Evolutionary conservation across 2,329 filamentous ascomycete genomes (phyloP).

Genomic region (Bipolaris victoriae): DNA sequence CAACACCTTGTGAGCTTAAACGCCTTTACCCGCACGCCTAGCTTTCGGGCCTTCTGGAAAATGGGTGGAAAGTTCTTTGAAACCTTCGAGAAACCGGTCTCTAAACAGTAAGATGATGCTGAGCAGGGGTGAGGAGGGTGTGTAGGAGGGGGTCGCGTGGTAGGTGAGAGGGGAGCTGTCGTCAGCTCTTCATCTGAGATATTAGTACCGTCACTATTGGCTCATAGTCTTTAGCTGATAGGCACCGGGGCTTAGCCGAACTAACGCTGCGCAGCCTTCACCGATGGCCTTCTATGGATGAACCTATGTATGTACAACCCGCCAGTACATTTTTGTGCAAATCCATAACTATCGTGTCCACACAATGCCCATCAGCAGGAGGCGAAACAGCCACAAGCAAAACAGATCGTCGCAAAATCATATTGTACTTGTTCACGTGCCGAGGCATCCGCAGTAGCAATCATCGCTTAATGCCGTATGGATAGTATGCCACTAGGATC

Average conservation of each 20-base stretch:
- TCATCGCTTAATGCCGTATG: background rate
- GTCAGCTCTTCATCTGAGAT: background rate
- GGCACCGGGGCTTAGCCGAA: constrained; percentile 3
- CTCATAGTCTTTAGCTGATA: background rate
- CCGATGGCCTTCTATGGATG: background rate
- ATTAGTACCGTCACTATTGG: constrained; percentile 1
- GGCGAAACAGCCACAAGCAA: constrained; percentile 1
- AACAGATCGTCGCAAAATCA: background rate
- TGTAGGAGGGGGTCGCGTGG: background rate
- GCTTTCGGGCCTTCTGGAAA: constrained; percentile 15
- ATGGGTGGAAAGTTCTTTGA: constrained; percentile 3
- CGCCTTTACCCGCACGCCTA: constrained; percentile 11
- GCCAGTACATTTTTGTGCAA: background rate
- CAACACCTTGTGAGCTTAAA: constrained; percentile 5
- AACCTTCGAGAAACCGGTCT: constrained; percentile 6
- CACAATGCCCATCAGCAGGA: background rate
- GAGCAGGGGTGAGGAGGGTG: background rate
- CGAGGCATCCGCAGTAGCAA: background rate
- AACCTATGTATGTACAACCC: background rate
- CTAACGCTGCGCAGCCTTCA: background rate
- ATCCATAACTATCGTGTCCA: background rate
- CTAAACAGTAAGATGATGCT: background rate
- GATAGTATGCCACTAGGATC: background rate
- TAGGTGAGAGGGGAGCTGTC: background rate
- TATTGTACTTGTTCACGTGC: background rate